phyloP scores from a whole-genome alignment of 805 yeast species.

The Saccharomycopsis sp. region DNA sequence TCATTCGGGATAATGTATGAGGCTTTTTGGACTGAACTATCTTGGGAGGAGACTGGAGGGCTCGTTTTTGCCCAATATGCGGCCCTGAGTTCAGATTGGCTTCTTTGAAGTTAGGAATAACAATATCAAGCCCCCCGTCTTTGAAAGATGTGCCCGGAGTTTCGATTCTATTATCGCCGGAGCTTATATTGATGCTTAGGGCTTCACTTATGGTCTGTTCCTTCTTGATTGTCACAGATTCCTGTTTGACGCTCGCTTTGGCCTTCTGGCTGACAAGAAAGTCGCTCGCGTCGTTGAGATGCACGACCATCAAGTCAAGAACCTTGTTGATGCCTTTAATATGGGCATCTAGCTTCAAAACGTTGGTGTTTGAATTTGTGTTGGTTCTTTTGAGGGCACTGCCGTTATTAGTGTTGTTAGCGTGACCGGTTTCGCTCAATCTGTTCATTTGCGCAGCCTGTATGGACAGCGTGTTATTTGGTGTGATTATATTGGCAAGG shows the following conservation, averaged over 20 bases:
- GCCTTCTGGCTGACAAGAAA: constrained; percentile 10
- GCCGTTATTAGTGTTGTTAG: constrained; percentile 2
- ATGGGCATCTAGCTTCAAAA: constrained; percentile 11
- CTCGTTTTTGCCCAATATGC: background rate
- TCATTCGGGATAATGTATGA: background rate
- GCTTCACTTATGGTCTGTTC: background rate
- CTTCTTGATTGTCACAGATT: background rate
- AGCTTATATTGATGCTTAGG: background rate
- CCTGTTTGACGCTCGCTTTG: background rate
- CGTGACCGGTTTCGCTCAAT: background rate
- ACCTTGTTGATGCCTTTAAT: constrained; percentile 15
- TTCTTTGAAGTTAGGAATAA: background rate
- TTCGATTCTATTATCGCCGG: background rate
- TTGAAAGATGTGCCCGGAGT: background rate
- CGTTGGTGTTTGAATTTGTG: constrained; percentile 1
- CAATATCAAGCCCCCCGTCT: background rate
- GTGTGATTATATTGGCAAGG: constrained; percentile 14
- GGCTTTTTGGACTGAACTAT: constrained; percentile 1
- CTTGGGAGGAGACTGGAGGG: constrained; percentile 5
- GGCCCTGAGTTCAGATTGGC: no score
- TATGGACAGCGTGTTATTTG: constrained; percentile 4
- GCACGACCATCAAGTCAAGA: constrained; percentile 19
- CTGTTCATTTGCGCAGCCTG: background rate
- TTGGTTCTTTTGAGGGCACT: background rate
- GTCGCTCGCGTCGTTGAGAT: constrained; percentile 17